Percentiles rank a stretch among this genome's conserved stretches.
Conservation (phyloP, 2,329 filamentous ascomycete genomes). For the Stenocarpella maydis region DNA sequence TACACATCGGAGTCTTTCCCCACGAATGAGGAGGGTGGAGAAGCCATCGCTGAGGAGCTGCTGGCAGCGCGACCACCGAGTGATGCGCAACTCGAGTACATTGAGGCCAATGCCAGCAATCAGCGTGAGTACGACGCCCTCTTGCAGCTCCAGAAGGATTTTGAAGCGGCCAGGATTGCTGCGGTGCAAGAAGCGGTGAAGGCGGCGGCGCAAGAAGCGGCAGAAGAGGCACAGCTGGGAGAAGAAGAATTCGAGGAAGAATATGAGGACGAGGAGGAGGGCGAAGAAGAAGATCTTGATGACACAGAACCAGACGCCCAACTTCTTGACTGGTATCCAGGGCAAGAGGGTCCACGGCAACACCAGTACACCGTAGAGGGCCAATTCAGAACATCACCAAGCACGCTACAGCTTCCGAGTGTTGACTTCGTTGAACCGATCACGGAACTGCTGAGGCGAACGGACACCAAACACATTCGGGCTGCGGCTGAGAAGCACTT, state of each 20-base stretch:
- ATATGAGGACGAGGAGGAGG: constrained; percentile 46
- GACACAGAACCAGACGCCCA: constrained; percentile 44
- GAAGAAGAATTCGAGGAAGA: constrained; percentile 48
- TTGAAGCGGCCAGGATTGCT: constrained; percentile 53
- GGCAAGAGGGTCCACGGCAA: constrained; percentile 56
- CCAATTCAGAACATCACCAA: constrained; percentile 76
- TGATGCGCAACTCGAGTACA: constrained; percentile 51
- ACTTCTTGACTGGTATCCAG: constrained; percentile 38
- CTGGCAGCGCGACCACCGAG: constrained; percentile 40
- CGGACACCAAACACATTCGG: constrained; percentile 77
- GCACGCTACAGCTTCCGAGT: constrained; percentile 78
- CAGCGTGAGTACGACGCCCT: constrained; percentile 64
- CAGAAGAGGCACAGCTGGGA: constrained; percentile 41
- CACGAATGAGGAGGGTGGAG: constrained; percentile 53
- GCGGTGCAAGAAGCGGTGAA: constrained; percentile 43
- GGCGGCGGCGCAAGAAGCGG: constrained; percentile 33
- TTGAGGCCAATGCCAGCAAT: constrained; percentile 59
- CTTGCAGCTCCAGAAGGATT: constrained; percentile 65
- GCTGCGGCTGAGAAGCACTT: constrained; percentile 77
- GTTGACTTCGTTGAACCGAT: constrained; percentile 76
- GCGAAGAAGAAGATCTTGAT: constrained; percentile 47
- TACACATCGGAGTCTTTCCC: constrained; percentile 51
- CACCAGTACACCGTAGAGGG: constrained; percentile 80
- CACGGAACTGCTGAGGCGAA: constrained; percentile 69
- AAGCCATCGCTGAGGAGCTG: constrained; percentile 33